Evolutionary conservation across 2,329 filamentous ascomycete species (phyloP).

Genomic region (Claviceps maximensis): DNA sequence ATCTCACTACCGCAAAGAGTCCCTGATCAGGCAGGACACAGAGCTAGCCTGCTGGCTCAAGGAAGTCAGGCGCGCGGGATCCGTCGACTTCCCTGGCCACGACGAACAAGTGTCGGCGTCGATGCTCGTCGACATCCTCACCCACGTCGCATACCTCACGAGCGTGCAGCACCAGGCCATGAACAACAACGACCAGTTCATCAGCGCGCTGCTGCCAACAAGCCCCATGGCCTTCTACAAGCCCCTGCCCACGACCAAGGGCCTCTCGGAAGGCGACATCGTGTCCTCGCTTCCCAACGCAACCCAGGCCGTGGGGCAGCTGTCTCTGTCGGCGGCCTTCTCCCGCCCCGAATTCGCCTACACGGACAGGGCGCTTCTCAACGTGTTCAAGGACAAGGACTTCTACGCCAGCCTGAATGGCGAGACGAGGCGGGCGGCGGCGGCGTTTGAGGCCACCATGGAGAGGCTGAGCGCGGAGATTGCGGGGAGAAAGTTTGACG

Average conservation of each 20-base stretch:
- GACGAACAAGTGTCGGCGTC: constrained; percentile 8
- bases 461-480: constrained; percentile 23
- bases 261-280: constrained; percentile 17
- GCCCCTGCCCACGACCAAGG: constrained; percentile 25
- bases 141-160: constrained; percentile 20
- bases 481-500: constrained; percentile 25
- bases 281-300: constrained; percentile 22
- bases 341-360: constrained; percentile 24
- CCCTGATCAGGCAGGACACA: constrained; percentile 19
- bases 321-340: constrained; percentile 25
- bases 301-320: constrained; percentile 20
- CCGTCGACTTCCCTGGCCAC: constrained; percentile 27
- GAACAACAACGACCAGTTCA: constrained; percentile 28
- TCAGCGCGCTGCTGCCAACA: constrained; percentile 25
- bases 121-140: constrained; percentile 26
- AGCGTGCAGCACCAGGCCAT: constrained; percentile 24
- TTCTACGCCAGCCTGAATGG: constrained; percentile 22
- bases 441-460: constrained; percentile 24
- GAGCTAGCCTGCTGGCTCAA: constrained; percentile 32
- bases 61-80: constrained; percentile 25
- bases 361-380: constrained; percentile 23
- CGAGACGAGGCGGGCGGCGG: constrained; percentile 19
- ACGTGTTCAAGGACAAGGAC: constrained; percentile 26
- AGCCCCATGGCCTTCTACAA: constrained; percentile 27
- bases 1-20: constrained; percentile 27